Base-by-base conservation (phyloP, 2,329 filamentous ascomycete species). In the Colletotrichum lindemuthianum region DNA sequence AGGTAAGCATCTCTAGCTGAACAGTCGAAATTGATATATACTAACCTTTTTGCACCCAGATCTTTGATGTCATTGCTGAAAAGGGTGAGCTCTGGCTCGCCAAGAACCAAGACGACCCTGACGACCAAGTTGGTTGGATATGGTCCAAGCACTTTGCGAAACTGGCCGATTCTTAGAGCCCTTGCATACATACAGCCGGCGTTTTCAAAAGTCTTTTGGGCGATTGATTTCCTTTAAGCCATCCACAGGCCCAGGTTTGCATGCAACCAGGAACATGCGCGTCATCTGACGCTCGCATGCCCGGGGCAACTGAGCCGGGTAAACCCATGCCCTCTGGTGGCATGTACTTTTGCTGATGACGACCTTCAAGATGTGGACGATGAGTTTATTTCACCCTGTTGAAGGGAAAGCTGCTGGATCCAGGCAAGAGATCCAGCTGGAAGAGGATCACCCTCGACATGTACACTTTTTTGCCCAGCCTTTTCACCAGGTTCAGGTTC, bases 71-170 rank as follows among this genome's bases (percentile, higher is more conserved):
- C 57, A 93, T 99, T 73, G 96, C 91, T 36, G 94, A 97, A 77
- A 97, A 97, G 76, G 96, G 96, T 68, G 96, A 99, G 81, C 85
- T 98, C 52, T 99, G 96, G 96, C 88, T 99, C 61, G 96, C 96
- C 57, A 93, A 93, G 77, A 99, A 99, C 75, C 96, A 99, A 79
- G 96, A 99, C 73, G 96, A 99, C 76, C 81, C 88, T 2, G 84
- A 82, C 10, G 86, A 91, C 69, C 85, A 89, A 69, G 89, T 98
- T 39, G 96, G 96, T 55, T 99, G 96, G 96, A 97, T 99, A 72
- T 99, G 96, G 96, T 97, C 94, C 72, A 97, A 97, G 77, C 96
- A 99, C 80, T 99, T 99, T 82, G 91, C 91, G 57, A 88, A 86
- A 74, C 73, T 88, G 68, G 86, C 85, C 52, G 86, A 88, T 72